Conservation (phyloP, 495 filamentous ascomycete species). For the Amorphotheca resinae region DNA sequence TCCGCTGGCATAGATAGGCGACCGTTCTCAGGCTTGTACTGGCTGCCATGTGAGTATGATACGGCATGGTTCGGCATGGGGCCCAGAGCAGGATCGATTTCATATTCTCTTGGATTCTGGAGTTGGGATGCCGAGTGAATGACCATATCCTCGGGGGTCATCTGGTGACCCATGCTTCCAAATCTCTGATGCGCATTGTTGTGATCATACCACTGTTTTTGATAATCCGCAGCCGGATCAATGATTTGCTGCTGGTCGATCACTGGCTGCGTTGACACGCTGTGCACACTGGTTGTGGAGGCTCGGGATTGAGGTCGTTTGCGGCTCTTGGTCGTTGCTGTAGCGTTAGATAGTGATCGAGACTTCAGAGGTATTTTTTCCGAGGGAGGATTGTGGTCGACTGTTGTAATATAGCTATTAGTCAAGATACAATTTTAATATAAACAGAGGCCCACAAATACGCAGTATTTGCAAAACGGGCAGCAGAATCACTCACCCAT, state of each 20-base stretch:
- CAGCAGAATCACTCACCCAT: constrained; percentile 11
- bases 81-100: constrained; percentile 29
- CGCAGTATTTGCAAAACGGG: too few relatives aligned
- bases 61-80: constrained; percentile 22
- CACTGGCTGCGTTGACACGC: constrained; percentile 51
- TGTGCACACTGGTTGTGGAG: constrained; percentile 74
- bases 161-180: constrained; percentile 22
- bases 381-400: too few relatives aligned
- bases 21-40: constrained; percentile 15
- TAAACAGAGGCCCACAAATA: too few relatives aligned
- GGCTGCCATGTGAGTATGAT: constrained; percentile 15
- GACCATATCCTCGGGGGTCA: constrained; percentile 55
- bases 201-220: constrained; percentile 34
- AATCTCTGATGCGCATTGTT: constrained; percentile 23
- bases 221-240: constrained; percentile 7
- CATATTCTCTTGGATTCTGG: constrained; percentile 32
- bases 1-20: constrained; percentile 38
- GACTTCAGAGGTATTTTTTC: constrained; percentile 12
- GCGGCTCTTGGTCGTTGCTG: constrained; percentile 40
- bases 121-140: constrained; percentile 44
- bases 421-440: too few relatives aligned
- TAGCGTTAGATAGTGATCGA: constrained; percentile 46
- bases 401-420: too few relatives aligned
- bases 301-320: constrained; percentile 65
- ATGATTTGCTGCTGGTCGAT: constrained; percentile 48